phyloP scores from a whole-genome alignment of 129 eudicot genomes.

The Lactuca sativa region DNA sequence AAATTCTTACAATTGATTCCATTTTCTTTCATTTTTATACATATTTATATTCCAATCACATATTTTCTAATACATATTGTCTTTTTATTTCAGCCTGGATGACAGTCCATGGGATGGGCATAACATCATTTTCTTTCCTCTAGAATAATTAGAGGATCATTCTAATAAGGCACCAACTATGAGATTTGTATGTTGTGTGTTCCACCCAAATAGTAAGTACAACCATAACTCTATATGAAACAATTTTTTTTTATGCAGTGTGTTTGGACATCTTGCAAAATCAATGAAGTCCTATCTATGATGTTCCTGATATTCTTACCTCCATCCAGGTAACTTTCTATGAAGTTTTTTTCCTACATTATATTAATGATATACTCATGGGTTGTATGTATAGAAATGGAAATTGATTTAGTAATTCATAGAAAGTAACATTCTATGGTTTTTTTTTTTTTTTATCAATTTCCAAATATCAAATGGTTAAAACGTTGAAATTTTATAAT shows the following conservation, averaged over 20 bases:
- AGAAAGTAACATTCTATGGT: too few species aligned
- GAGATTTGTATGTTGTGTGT: constrained; percentile 65
- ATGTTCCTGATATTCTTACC: constrained; percentile 53
- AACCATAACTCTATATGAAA: neutral
- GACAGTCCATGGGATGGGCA: constrained; percentile 59
- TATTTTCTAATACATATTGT: constrained; percentile 3
- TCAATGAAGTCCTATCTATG: too few species aligned
- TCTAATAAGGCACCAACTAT: constrained; percentile 66
- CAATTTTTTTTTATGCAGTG: neutral
- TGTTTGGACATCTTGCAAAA: too few species aligned
- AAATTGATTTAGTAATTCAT: too few species aligned
- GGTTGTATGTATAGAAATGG: neutral
- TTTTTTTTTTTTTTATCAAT: too few species aligned
- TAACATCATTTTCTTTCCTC: constrained; percentile 13
- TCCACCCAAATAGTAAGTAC: constrained; percentile 67
- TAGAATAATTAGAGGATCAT: constrained; percentile 53
- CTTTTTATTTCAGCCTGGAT: constrained; percentile 40
- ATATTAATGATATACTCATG: too few species aligned
- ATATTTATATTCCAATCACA: neutral
- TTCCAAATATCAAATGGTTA: too few species aligned
- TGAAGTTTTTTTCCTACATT: neutral
- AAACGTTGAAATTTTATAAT: too few species aligned
- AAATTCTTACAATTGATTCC: neutral
- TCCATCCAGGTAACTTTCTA: constrained; percentile 40
- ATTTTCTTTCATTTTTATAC: neutral